Percentiles rank a stretch among this genome's conserved stretches.
Conservation (phyloP, 139 green algal genomes). For the Eudorina sp. region DNA sequence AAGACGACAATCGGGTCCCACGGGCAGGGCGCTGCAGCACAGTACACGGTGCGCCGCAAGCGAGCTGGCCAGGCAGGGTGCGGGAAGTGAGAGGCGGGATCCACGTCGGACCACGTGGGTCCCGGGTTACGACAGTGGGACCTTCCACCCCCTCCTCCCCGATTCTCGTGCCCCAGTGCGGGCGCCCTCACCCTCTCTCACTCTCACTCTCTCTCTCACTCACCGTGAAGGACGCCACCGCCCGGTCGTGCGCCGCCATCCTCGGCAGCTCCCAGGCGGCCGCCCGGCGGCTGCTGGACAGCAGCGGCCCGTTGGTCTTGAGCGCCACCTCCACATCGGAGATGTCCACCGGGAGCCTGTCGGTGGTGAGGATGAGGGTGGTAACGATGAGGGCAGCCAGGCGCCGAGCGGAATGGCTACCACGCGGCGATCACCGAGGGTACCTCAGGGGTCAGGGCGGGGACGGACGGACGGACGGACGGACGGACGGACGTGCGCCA, state of each 20-base stretch:
- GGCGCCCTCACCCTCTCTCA: too few relatives aligned
- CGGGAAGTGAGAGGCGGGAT: too few relatives aligned
- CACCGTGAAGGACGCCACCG: slow-evolving; percentile 49
- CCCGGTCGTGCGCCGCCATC: slow-evolving; percentile 56
- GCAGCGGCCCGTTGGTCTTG: slow-evolving; percentile 32
- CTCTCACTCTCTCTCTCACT: too few relatives aligned
- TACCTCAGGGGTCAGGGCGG: too few relatives aligned
- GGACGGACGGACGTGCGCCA: background rate
- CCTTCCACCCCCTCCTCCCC: background rate
- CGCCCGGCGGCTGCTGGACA: background rate
- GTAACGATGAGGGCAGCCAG: background rate
- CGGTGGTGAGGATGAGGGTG: background rate
- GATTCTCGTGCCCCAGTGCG: background rate
- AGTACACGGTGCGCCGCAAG: too few relatives aligned
- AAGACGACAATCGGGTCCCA: too few relatives aligned
- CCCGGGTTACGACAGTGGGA: too few relatives aligned
- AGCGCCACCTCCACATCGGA: background rate
- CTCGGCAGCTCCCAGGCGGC: slow-evolving; percentile 56
- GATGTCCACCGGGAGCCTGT: slow-evolving; percentile 42
- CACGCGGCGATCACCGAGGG: too few relatives aligned
- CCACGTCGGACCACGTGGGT: too few relatives aligned
- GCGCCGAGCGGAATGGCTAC: background rate
- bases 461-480: too few relatives aligned
- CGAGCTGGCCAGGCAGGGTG: too few relatives aligned
- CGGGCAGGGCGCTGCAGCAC: too few relatives aligned